Percentiles rank a stretch among this genome's conserved stretches.
These are phyloP conservation scores for Jamesozyma jinghongensis DNA, from an alignment of 805 yeast species.

Conservation along the genomic window DNA sequence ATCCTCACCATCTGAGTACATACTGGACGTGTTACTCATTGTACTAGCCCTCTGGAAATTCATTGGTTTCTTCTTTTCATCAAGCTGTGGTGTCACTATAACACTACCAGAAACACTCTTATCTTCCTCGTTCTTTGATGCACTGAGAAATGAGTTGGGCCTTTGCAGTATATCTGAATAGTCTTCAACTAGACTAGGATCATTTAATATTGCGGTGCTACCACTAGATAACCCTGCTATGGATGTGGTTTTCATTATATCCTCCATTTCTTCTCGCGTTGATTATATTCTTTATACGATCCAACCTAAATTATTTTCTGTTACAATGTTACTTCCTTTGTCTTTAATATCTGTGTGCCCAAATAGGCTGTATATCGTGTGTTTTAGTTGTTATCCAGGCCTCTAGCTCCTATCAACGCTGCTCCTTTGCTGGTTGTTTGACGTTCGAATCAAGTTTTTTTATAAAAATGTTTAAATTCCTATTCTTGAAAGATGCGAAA, in stretches of 20 bases:
- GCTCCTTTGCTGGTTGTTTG: too few species aligned
- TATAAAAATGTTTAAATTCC: too few species aligned
- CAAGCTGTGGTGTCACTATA: slow-evolving; percentile 16
- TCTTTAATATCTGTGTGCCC: too few species aligned
- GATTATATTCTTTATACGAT: background rate
- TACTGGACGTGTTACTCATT: slow-evolving; percentile 11
- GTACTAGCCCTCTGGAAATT: slow-evolving; percentile 2
- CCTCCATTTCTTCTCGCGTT: slow-evolving; percentile 1
- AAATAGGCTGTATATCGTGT: too few species aligned
- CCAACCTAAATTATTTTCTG: background rate
- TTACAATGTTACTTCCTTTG: too few species aligned
- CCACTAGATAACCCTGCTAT: slow-evolving; percentile 8
- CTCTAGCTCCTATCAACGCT: too few species aligned
- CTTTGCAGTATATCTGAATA: slow-evolving; percentile 19
- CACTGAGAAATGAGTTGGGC: slow-evolving; percentile 5
- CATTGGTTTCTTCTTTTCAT: background rate
- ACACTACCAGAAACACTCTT: slow-evolving; percentile 25
- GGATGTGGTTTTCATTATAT: slow-evolving; percentile 1
- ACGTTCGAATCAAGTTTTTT: too few species aligned
- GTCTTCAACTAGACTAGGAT: slow-evolving; percentile 26
- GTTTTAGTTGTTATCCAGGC: too few species aligned
- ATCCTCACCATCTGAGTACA: slow-evolving; percentile 3
- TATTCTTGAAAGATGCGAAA: too few species aligned
- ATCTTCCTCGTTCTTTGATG: slow-evolving; percentile 6
- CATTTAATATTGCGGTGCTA: slow-evolving; percentile 14